Evolutionary conservation across 73 alveolate species (phyloP).

Genomic region (Stentor coeruleus): DNA sequence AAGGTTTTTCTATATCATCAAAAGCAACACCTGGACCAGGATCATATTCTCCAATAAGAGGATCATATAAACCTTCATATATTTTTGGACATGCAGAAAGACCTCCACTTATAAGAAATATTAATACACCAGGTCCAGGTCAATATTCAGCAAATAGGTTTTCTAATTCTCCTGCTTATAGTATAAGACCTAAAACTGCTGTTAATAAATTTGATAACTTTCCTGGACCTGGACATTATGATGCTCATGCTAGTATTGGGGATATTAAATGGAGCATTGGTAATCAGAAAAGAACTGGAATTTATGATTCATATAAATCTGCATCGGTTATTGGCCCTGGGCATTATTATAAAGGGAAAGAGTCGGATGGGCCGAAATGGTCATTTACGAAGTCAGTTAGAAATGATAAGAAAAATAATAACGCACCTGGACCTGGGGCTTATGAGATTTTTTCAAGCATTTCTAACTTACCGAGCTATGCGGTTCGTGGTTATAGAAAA

Average conservation of each 20-base stretch:
- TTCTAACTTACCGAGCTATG: too few species aligned
- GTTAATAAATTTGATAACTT: neutral
- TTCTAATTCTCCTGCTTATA: neutral
- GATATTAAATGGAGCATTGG: neutral
- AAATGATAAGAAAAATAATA: too few species aligned
- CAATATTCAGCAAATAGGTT: neutral
- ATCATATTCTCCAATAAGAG: neutral
- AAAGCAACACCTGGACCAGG: slow-evolving; percentile 1
- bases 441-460: too few species aligned
- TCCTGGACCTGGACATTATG: neutral
- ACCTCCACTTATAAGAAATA: neutral
- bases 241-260: neutral
- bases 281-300: neutral
- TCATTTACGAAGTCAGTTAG: too few species aligned
- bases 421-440: too few species aligned
- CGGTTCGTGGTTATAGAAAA: too few species aligned
- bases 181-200: neutral
- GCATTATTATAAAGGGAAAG: too few species aligned
- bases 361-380: too few species aligned
- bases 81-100: neutral
- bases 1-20: neutral
- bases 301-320: too few species aligned
- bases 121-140: slow-evolving; percentile 19
- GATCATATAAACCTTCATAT: neutral
- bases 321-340: neutral